Base-by-base conservation (phyloP, 2,329 filamentous ascomycete genomes). In the Penicillium sp. region DNA sequence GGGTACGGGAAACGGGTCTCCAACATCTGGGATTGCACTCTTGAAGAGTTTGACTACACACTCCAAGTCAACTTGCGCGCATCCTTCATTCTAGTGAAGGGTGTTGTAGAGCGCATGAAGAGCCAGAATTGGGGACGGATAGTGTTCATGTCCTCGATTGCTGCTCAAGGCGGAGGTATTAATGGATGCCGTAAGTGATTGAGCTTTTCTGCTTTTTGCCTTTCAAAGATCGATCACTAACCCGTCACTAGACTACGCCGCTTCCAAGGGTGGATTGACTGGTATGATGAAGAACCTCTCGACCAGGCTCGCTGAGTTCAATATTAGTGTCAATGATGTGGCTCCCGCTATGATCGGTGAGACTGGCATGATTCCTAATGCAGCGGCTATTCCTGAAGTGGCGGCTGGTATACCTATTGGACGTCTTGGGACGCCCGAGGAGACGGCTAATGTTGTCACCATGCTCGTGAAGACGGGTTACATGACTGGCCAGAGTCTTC, bases 321-420 rank as follows among this genome's bases (percentile, higher is more conserved):
- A 84, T 31, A 85, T 88, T 60, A 85, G 84, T 13, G 83, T 87
- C 53, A 88, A 88, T 55, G 84, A 87, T 58, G 83, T 88, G n/a
- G 83, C 84, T 3, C 85, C 85, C 0, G 85, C 85, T 3, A 87
- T 88, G 83, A 87, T 88, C 58, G 84, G 83, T 4, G 80, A 82
- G 21, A 85, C 82, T 3, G 82, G 82, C 1, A 83, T 87, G 83
- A 83, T 87, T 40, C 82, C 83, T 2, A 77, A 83, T 55, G 80
- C 80, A 39, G 78, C 82, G 57, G 79, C 80, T 18, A 82, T 81
- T 48, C 79, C 83, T 0, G 84, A 84, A 0, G 81, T 86, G 59
- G 81, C 83, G 22, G 80, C 75, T 58, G 81, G 81, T 27, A 86
- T 87, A 41, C 84, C 84, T 0, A 75, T 87, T 2, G 81, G 82